phyloP scores from a whole-genome alignment of 176 grass and related monocot genomes.

The Pharus latifolius region DNA sequence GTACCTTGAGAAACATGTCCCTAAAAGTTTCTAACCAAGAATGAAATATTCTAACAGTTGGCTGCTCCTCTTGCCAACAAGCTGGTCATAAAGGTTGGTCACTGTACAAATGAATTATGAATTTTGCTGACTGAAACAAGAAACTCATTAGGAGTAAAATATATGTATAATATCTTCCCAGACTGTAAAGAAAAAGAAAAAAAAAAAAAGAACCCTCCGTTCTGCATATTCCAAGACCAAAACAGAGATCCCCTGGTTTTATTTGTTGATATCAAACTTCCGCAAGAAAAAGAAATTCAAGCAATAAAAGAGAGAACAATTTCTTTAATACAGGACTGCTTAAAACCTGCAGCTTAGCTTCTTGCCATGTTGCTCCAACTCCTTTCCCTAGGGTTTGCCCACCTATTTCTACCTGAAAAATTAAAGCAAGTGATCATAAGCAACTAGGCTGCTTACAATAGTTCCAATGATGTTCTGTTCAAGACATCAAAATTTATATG shows the following conservation, averaged over 20 bases:
- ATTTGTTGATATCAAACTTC: conserved; percentile 6
- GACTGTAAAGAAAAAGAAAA: neutral
- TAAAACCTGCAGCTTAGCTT: conserved; percentile 70
- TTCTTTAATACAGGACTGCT: neutral
- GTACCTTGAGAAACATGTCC: too few relatives aligned
- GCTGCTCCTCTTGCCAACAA: neutral
- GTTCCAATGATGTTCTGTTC: neutral
- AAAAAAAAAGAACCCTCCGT: neutral
- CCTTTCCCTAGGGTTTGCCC: conserved; percentile 49
- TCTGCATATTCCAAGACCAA: neutral
- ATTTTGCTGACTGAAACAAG: neutral
- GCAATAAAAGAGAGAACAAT: neutral
- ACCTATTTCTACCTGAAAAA: conserved; percentile 65
- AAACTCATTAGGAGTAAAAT: too few relatives aligned
- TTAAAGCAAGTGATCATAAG: neutral
- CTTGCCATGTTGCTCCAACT: conserved; percentile 67
- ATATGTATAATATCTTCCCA: too few relatives aligned
- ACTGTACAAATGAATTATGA: neutral
- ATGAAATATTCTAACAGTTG: neutral
- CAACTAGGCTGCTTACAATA: neutral
- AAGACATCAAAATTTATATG: neutral
- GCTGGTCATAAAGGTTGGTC: neutral
- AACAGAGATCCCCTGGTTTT: neutral
- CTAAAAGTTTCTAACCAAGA: too few relatives aligned
- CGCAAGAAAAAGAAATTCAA: neutral